Percentiles rank a stretch among this genome's conserved stretches.
Evolutionary conservation across 176 grass and related monocot genomes (phyloP).

Genomic region (Panicum miliaceum): DNA sequence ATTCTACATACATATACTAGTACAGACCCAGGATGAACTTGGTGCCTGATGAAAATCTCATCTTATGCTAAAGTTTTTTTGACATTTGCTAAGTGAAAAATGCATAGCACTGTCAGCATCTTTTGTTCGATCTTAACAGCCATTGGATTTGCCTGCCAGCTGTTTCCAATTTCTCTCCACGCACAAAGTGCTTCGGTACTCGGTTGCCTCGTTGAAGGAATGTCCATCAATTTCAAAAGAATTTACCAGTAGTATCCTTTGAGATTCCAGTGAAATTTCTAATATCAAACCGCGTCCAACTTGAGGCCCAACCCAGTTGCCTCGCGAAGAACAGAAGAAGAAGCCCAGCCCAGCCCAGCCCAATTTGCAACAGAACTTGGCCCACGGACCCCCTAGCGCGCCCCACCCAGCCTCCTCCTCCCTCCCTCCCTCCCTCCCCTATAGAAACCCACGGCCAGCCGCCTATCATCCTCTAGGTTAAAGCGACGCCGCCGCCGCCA

Average conservation of each 20-base stretch:
- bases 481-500: conserved; percentile 63
- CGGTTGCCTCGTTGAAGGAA: not conserved
- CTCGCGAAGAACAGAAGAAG: too few relatives aligned
- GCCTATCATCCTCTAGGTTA: conserved; percentile 49
- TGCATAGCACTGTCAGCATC: not conserved
- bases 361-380: not conserved
- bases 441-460: not conserved
- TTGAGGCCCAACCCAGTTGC: too few relatives aligned
- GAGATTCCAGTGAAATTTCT: not conserved
- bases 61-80: conserved; percentile 28
- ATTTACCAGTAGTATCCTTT: not conserved
- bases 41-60: not conserved
- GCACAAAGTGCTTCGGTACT: not conserved
- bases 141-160: not conserved
- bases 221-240: not conserved
- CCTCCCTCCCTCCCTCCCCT: not conserved
- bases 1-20: conserved; percentile 10
- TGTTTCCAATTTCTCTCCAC: too few relatives aligned
- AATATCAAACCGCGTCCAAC: too few relatives aligned
- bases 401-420: too few relatives aligned
- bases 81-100: conserved; percentile 24
- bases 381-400: conserved; percentile 30
- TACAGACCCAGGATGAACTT: not conserved
- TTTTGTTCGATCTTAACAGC: not conserved
- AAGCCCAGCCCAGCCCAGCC: not conserved